phyloP scores from a whole-genome alignment of 495 filamentous ascomycete species.

The Jackrogersella minutella region DNA sequence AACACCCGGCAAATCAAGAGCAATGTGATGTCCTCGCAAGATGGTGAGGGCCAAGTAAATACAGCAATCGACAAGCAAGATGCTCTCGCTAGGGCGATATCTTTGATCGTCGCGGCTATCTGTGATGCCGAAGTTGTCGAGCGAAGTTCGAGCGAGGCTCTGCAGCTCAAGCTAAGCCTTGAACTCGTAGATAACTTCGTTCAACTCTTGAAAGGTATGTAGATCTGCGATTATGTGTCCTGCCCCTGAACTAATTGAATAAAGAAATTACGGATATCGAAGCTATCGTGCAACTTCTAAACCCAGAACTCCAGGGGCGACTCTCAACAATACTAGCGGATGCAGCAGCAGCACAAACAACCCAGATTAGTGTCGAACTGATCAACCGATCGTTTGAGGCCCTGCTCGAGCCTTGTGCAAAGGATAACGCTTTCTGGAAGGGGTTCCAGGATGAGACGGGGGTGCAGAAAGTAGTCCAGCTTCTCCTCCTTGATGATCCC shows the following conservation, averaged over 20 bases:
- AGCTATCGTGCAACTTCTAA: slow-evolving; percentile 39
- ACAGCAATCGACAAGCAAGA: slow-evolving; percentile 34
- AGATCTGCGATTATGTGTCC: neutral
- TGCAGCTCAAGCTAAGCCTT: slow-evolving; percentile 52
- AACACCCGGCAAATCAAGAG: slow-evolving; percentile 39
- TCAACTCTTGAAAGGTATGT: slow-evolving; percentile 54
- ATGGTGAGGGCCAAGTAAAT: slow-evolving; percentile 22
- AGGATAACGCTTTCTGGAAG: slow-evolving; percentile 66
- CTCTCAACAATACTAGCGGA: slow-evolving; percentile 49
- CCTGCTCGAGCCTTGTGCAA: slow-evolving; percentile 70
- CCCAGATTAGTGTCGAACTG: slow-evolving; percentile 51
- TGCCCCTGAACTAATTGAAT: slow-evolving; percentile 3
- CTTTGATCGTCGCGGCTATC: slow-evolving; percentile 57
- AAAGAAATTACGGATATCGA: slow-evolving; percentile 35
- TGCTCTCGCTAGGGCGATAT: slow-evolving; percentile 48
- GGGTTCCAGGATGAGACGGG: slow-evolving; percentile 56
- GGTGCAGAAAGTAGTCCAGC: slow-evolving; percentile 44
- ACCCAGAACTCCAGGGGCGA: slow-evolving; percentile 45
- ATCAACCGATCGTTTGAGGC: slow-evolving; percentile 65
- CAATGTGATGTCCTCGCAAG: slow-evolving; percentile 49
- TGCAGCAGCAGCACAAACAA: slow-evolving; percentile 34
- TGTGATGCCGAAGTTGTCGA: slow-evolving; percentile 52
- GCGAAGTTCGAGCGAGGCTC: slow-evolving; percentile 47
- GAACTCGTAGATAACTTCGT: slow-evolving; percentile 54
- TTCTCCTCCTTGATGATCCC: slow-evolving; percentile 54